These are phyloP conservation scores for Yamadazyma philogaea DNA, from an alignment of 805 yeast species.

Conservation along the genomic window DNA sequence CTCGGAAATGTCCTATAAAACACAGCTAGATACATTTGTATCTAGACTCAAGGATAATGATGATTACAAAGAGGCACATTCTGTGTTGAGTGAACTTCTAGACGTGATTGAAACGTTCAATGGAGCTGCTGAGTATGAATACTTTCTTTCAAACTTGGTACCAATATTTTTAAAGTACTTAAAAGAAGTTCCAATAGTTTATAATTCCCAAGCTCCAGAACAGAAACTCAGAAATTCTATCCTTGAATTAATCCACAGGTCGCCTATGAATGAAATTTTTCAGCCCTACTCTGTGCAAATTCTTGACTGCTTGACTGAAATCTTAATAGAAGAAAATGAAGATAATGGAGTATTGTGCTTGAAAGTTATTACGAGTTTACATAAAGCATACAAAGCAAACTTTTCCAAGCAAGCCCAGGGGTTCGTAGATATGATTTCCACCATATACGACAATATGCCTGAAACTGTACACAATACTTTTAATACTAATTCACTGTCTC, in stretches of 20 bases:
- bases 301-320: constrained; percentile 54
- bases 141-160: constrained; percentile 63
- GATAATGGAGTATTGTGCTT: constrained; percentile 91
- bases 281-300: constrained; percentile 65
- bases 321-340: constrained; percentile 80
- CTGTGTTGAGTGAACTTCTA: constrained; percentile 74
- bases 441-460: constrained; percentile 77
- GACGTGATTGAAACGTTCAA: constrained; percentile 85
- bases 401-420: constrained; percentile 70
- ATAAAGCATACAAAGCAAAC: constrained; percentile 73
- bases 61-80: constrained; percentile 60
- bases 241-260: constrained; percentile 74
- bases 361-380: constrained; percentile 81
- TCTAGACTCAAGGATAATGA: constrained; percentile 54
- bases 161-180: constrained; percentile 68
- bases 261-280: constrained; percentile 78
- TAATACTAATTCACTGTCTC: constrained; percentile 25
- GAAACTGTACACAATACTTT: constrained; percentile 70
- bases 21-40: constrained; percentile 68
- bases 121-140: constrained; percentile 76
- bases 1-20: constrained; percentile 39
- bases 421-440: constrained; percentile 71
- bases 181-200: constrained; percentile 69
- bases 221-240: constrained; percentile 74
- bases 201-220: constrained; percentile 62